Base-by-base conservation (phyloP, 139 green algal genomes). In the Chlamydomonas incerta region DNA sequence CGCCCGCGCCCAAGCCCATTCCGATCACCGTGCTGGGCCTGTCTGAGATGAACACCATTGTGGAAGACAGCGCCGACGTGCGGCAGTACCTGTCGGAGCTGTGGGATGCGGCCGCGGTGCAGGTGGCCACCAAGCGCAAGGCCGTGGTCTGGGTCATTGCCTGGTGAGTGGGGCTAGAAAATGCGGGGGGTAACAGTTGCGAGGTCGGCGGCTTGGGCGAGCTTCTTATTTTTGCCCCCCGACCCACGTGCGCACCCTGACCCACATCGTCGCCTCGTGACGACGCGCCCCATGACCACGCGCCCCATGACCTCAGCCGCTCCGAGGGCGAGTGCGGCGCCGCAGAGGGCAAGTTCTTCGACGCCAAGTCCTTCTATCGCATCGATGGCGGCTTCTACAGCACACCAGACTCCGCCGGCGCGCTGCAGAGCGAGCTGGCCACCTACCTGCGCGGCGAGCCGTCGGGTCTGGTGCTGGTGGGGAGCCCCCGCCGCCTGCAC, bases 91-190 rank as follows among this genome's bases (percentile, higher is more conserved):
- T 33, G 31, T 41, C 23, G n/a, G 79, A 85, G 31, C 50, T 75
- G 46, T 85, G 66, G 66, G 47, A 35, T 21, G 50, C 52, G 4
- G 79, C 66, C 0, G 63, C 15, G 37, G 21, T 11, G 18, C 62
- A 85, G 62, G 31, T 74, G 0, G 79, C 67, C 8, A 2, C 20
- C 21, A 85, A 85, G 66, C 79, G 72, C 41, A 85, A 85, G 79
- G 65, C 79, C 21, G 24, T 31, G 28, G 79, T 37, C 35, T 85
- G 79, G 79, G 24, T 76, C 11, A 21, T 85, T 2, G 41, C 66
- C 8, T 85, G 41, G 41, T 50, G 41, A 50, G 41, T 50, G 41
- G 41, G 41, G 41, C 41, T 50, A 8, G n/a, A n/a, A n/a, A n/a
- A n/a, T n/a, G n/a, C n/a, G n/a, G n/a, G n/a, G n/a, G n/a, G n/a